Evolutionary conservation across 352 stramenopile species (phyloP).

Genomic region (Pilasporangium apinafurcum): DNA sequence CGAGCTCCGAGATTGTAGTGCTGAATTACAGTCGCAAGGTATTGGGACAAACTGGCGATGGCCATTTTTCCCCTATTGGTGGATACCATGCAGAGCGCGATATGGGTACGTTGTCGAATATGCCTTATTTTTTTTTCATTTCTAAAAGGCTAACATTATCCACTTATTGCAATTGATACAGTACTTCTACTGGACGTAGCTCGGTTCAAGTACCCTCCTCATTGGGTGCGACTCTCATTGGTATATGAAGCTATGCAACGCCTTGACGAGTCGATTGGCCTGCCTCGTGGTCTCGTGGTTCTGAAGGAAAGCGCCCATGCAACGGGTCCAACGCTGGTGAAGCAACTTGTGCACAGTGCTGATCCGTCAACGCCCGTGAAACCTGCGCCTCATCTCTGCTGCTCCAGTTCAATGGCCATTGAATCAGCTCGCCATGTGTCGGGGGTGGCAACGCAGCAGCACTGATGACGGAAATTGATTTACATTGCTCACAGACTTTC

Average conservation of each 20-base stretch:
- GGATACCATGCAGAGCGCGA: slow-evolving; percentile 90
- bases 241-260: slow-evolving; percentile 49
- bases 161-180: no score
- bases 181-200: slow-evolving; percentile 95
- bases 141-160: no score
- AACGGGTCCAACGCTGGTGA: slow-evolving; percentile 33
- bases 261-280: slow-evolving; percentile 36
- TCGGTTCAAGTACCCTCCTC: slow-evolving; percentile 94
- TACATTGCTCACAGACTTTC: no score
- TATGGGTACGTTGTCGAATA: slow-evolving; percentile 25
- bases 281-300: slow-evolving; percentile 27
- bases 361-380: slow-evolving; percentile 20
- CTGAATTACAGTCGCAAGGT: slow-evolving; percentile 90
- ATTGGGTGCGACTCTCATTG: slow-evolving; percentile 57
- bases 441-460: slow-evolving; percentile 4
- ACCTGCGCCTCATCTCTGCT: slow-evolving; percentile 21
- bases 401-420: slow-evolving; percentile 13
- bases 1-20: slow-evolving; percentile 84
- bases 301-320: slow-evolving; percentile 33
- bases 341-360: slow-evolving; percentile 36
- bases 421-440: slow-evolving; percentile 21
- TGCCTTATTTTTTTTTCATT: slow-evolving; percentile 1
- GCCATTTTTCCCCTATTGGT: slow-evolving; percentile 96
- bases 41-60: slow-evolving; percentile 91
- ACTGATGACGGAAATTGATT: no score